Conservation (phyloP, 768 basidiomycete species). For the Rhizopogon vesiculosus region DNA sequence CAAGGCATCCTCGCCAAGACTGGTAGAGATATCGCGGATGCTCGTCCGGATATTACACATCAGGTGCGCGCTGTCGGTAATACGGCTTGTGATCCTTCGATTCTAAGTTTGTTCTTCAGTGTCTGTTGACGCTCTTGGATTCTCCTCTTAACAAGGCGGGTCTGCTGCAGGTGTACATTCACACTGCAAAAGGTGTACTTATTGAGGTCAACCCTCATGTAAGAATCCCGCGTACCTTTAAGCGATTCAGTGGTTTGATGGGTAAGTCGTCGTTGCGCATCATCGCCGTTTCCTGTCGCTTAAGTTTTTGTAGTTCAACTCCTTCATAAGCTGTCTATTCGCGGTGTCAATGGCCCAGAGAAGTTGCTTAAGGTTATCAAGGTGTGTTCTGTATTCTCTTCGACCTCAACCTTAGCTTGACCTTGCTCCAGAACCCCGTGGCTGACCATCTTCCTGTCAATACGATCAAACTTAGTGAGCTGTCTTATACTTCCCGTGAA, state of each 20-base stretch:
- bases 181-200: conserved; percentile 92
- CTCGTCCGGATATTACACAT: conserved; percentile 98
- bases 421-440: conserved; percentile 71
- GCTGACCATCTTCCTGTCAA: conserved; percentile 92
- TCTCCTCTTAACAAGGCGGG: conserved; percentile 98
- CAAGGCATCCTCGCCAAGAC: conserved; percentile 98
- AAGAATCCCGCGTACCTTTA: conserved; percentile 96
- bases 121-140: conserved; percentile 91
- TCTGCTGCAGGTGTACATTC: conserved; percentile 94
- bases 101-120: conserved; percentile 46
- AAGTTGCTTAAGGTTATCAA: conserved; percentile 97
- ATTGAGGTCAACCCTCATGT: conserved; percentile 99
- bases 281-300: background rate
- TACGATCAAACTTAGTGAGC: conserved; percentile 92
- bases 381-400: conserved; percentile 35
- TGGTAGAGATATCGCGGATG: conserved; percentile 96
- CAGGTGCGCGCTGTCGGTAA: conserved; percentile 55
- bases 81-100: background rate
- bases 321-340: conserved; percentile 90
- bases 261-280: conserved; percentile 44
- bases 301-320: conserved; percentile 70
- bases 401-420: conserved; percentile 3
- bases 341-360: conserved; percentile 95
- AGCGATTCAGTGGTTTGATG: conserved; percentile 98
- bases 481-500: background rate